phyloP scores from a whole-genome alignment of 371 early-diverging fungal species.

The Saksenaea oblongispora region DNA sequence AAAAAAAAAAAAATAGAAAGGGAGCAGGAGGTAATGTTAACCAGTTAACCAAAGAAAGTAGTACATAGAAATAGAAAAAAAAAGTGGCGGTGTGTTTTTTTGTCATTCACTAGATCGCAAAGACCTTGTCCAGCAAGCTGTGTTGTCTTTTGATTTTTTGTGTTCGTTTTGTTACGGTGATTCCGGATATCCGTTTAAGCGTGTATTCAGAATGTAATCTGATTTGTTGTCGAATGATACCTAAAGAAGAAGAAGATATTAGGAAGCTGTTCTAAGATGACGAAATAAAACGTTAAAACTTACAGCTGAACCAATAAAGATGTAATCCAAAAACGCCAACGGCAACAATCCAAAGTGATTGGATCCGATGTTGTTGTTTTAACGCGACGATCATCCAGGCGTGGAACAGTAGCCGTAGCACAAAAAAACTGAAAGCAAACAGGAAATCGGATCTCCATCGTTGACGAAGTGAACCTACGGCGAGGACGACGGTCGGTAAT shows the following conservation, averaged over 20 bases:
- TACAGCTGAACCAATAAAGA: conserved; percentile 42
- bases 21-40: neutral
- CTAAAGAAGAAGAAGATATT: neutral
- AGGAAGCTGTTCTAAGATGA: neutral
- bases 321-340: conserved; percentile 29
- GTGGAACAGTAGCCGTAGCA: conserved; percentile 34
- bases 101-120: conserved; percentile 1
- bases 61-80: neutral
- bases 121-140: conserved; percentile 6
- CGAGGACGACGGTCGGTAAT: conserved; percentile 32
- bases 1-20: neutral
- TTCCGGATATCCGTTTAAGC: neutral
- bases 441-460: conserved; percentile 28
- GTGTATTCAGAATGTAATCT: conserved; percentile 1
- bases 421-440: conserved; percentile 33
- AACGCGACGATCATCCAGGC: conserved; percentile 32
- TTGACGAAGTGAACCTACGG: conserved; percentile 25
- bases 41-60: neutral
- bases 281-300: neutral
- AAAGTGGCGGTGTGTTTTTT: neutral
- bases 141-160: conserved; percentile 1
- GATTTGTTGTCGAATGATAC: conserved; percentile 1
- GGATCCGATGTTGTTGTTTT: conserved; percentile 24
- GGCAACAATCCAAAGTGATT: conserved; percentile 27
- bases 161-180: neutral